Evolutionary conservation across 306 rosid genomes (phyloP).

Genomic region (Begonia fuchsioides): DNA sequence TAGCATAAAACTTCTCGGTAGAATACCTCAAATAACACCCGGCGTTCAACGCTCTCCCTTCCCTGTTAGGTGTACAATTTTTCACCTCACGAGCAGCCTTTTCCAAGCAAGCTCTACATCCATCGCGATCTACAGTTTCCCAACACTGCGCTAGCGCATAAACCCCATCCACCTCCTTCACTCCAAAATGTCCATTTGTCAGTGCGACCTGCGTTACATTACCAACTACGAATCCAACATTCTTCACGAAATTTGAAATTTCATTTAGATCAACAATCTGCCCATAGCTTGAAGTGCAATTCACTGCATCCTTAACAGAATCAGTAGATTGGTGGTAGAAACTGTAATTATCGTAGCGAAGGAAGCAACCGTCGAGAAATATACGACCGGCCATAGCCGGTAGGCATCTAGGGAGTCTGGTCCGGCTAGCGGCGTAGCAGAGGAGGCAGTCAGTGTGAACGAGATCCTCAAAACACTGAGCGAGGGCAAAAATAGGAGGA

Average conservation of each 20-base stretch:
- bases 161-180: constrained; percentile 35
- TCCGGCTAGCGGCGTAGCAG: constrained; percentile 67
- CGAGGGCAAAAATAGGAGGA: constrained; percentile 41
- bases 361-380: constrained; percentile 83
- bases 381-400: constrained; percentile 52
- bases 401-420: constrained; percentile 65
- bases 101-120: constrained; percentile 48
- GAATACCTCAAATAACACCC: constrained; percentile 86
- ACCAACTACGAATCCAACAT: constrained; percentile 20
- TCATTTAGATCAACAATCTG: neutral
- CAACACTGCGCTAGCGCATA: constrained; percentile 76
- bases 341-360: constrained; percentile 58
- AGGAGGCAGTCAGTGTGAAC: constrained; percentile 68
- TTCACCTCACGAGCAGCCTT: constrained; percentile 29
- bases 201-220: constrained; percentile 19
- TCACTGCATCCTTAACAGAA: constrained; percentile 19
- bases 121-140: constrained; percentile 30
- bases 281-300: constrained; percentile 28
- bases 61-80: constrained; percentile 33
- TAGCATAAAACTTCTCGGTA: constrained; percentile 33
- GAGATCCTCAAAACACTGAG: constrained; percentile 62
- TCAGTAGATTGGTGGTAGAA: constrained; percentile 32
- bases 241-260: constrained; percentile 11
- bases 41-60: constrained; percentile 64
- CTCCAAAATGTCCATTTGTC: constrained; percentile 26